Base-by-base conservation (phyloP, 106 monocot genomes). In the Dendrobium officinale region DNA sequence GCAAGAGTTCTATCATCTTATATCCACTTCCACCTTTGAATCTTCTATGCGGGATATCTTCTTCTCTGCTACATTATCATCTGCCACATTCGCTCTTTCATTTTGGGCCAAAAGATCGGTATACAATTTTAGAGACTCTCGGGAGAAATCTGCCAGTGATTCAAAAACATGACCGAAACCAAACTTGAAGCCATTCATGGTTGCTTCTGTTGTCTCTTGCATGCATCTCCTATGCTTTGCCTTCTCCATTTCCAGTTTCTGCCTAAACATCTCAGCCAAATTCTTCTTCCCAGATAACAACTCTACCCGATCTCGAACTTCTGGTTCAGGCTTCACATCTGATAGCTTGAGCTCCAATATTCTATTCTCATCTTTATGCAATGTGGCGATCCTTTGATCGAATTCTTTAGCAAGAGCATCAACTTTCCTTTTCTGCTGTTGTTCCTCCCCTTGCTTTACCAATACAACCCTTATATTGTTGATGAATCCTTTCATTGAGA, bases 341-440 rank as follows among this genome's bases (percentile, higher is more conserved):
- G 82, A 82, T 16, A 90, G 85, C 79, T 99, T 99, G 1, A 83
- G 83, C 66, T 95, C 95, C n/a, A 93, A 58, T 26, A 93, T 58
- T 77, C 81, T 90, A 70, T 86, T 89, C 67, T 99, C 95, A 3
- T 88, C 85, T 84, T 86, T 91, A 77, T 91, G 91, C 40, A 93
- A 87, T 10, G 90, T 66, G 27, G 72, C 29, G 10, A 83, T 31
- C 79, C 79, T 95, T 78, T 80, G 83, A 31, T 99, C 95, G 3
- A 95, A 80, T 55, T 93, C 99, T 79, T 91, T 99, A 0, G 99
- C 87, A 15, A 95, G 88, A 42, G 15, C 58, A 47, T 99, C 95
- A 5, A 99, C 95, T 81, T 85, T 95, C 75, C 91, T 90, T 88
- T 95, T 99, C 80, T 99, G 99, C 13, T 86, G 91, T 72, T 95